These are phyloP conservation scores for Trypanosoma boissoni DNA, from an alignment of 208 protist species.

Conservation along the genomic window DNA sequence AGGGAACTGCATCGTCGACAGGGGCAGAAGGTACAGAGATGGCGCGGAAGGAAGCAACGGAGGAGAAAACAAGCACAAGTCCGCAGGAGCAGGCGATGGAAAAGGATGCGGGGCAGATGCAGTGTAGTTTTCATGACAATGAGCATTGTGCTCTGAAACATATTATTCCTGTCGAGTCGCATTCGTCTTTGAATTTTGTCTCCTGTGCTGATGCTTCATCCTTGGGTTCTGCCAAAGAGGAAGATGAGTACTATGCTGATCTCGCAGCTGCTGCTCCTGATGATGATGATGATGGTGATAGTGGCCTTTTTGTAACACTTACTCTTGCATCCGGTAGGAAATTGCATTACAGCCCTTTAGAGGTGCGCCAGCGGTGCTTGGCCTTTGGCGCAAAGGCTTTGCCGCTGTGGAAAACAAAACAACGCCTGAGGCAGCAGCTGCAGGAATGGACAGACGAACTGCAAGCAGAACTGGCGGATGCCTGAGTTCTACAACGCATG, in stretches of 20 bases:
- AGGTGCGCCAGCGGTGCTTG: slow-evolving; percentile 11
- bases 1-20: too few species aligned
- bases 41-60: neutral
- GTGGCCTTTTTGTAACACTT: neutral
- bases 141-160: slow-evolving; percentile 32
- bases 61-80: neutral
- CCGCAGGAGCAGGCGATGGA: neutral
- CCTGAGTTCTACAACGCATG: too few species aligned
- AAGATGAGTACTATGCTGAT: slow-evolving; percentile 1
- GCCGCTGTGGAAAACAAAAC: slow-evolving; percentile 11
- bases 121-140: slow-evolving; percentile 47
- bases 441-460: slow-evolving; percentile 25
- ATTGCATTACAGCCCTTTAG: slow-evolving; percentile 1
- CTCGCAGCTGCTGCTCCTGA: neutral
- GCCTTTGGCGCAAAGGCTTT: slow-evolving; percentile 11
- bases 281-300: slow-evolving; percentile 14
- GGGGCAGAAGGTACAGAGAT: too few species aligned
- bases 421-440: slow-evolving; percentile 13
- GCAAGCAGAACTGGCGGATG: slow-evolving; percentile 15
- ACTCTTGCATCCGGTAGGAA: neutral
- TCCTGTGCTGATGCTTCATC: slow-evolving; percentile 28
- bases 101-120: neutral
- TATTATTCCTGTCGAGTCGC: slow-evolving; percentile 24
- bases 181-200: slow-evolving; percentile 42
- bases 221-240: slow-evolving; percentile 19